Conservation (phyloP, 371 early-diverging fungal species). For the Syncephalis plumigaleata region DNA sequence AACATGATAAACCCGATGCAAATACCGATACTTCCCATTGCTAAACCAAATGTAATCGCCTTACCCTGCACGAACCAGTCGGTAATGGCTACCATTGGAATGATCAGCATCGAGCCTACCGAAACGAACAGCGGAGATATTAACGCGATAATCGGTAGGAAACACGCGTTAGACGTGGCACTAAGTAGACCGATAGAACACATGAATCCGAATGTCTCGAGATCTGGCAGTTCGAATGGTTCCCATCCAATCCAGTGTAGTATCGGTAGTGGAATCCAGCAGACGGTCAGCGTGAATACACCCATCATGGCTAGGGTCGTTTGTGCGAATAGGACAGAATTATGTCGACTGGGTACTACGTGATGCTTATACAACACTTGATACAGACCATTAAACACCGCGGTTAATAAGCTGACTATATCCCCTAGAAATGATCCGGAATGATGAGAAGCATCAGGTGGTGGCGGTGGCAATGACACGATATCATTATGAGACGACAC, state of each 20-base stretch:
- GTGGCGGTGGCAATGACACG: too few relatives aligned
- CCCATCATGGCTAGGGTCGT: slow-evolving; percentile 44
- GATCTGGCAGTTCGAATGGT: slow-evolving; percentile 39
- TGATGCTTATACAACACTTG: slow-evolving; percentile 66
- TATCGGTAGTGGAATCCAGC: slow-evolving; percentile 55
- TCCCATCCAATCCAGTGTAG: slow-evolving; percentile 41
- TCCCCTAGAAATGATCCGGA: slow-evolving; percentile 15
- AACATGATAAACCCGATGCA: neutral
- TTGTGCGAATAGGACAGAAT: slow-evolving; percentile 49
- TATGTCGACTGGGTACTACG: slow-evolving; percentile 27
- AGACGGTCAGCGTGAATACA: slow-evolving; percentile 26
- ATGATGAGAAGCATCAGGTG: neutral
- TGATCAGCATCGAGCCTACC: slow-evolving; percentile 66
- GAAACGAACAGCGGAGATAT: slow-evolving; percentile 35
- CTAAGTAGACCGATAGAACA: slow-evolving; percentile 44
- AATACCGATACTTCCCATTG: neutral
- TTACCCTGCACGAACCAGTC: neutral
- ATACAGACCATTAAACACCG: slow-evolving; percentile 35
- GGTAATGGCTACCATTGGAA: slow-evolving; percentile 44
- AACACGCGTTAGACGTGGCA: slow-evolving; percentile 51
- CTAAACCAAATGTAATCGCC: neutral
- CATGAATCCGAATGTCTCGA: slow-evolving; percentile 27
- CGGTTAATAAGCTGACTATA: slow-evolving; percentile 25
- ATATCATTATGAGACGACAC: too few relatives aligned
- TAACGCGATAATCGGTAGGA: slow-evolving; percentile 56